A percentile compares a stretch with the other conserved stretches of the same genome.
Evolutionary conservation across 768 basidiomycete species (phyloP).

Genomic region (Tricholoma flavovirens): DNA sequence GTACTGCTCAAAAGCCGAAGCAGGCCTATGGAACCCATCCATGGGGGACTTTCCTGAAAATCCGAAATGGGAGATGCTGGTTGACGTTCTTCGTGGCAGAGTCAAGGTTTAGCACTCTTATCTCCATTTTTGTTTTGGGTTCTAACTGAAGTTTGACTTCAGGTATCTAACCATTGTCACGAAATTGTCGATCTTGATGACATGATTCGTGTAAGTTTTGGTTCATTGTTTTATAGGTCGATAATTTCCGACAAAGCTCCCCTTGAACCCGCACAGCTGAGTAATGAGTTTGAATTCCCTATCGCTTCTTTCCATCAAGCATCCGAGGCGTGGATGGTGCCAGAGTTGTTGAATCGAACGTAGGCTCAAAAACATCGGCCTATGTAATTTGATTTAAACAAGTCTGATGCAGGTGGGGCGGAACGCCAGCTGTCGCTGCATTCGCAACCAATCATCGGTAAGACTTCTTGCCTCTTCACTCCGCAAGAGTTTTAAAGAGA

Average conservation of each 20-base stretch:
- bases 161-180: constrained; percentile 66
- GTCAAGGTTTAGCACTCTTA: constrained; percentile 54
- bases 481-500: neutral
- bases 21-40: constrained; percentile 36
- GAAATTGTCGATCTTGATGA: constrained; percentile 70
- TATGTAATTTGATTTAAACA: neutral
- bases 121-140: neutral
- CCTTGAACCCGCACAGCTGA: constrained; percentile 40
- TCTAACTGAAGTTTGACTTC: constrained; percentile 1
- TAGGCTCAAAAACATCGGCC: constrained; percentile 31
- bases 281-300: constrained; percentile 86
- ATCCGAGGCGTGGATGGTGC: constrained; percentile 87
- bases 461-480: neutral
- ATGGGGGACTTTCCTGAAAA: constrained; percentile 59
- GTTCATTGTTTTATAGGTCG: neutral
- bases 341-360: constrained; percentile 69
- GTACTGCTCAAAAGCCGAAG: constrained; percentile 61
- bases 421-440: constrained; percentile 68
- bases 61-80: constrained; percentile 68
- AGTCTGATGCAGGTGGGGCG: constrained; percentile 31
- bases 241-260: neutral
- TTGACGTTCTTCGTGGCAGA: constrained; percentile 79
- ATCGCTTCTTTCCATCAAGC: constrained; percentile 84
- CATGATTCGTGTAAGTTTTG: constrained; percentile 51
- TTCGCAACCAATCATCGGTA: constrained; percentile 75